phyloP scores from a whole-genome alignment of 1,284 basidiomycete species.

The Cryptococcus sp. region DNA sequence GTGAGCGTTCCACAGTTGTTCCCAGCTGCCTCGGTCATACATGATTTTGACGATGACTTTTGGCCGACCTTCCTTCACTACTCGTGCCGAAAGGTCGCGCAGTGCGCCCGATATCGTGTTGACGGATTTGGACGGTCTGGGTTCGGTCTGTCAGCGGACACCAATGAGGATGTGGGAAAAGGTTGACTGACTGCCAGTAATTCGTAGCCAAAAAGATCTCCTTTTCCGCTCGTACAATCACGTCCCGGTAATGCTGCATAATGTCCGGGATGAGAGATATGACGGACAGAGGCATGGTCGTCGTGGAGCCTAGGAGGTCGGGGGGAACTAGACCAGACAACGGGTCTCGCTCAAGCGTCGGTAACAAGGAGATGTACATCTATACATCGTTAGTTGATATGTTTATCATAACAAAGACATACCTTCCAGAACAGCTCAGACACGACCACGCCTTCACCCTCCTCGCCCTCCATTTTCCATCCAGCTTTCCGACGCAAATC shows the following conservation, averaged over 20 bases:
- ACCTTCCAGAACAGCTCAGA: constrained; percentile 52
- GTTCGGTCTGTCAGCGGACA: background rate
- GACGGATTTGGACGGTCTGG: constrained; percentile 58
- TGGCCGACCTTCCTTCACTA: constrained; percentile 56
- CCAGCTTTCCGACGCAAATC: constrained; percentile 44
- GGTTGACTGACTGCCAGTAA: constrained; percentile 56
- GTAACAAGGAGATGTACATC: constrained; percentile 61
- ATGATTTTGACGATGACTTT: constrained; percentile 64
- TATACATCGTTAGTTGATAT: constrained; percentile 24
- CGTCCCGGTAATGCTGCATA: constrained; percentile 60
- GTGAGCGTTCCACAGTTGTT: constrained; percentile 61
- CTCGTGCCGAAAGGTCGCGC: constrained; percentile 59
- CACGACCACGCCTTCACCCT: constrained; percentile 43
- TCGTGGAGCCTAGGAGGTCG: constrained; percentile 59
- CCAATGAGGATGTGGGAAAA: background rate
- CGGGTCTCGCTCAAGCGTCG: constrained; percentile 59
- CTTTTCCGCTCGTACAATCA: constrained; percentile 60
- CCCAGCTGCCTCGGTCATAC: constrained; percentile 67
- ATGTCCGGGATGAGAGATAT: constrained; percentile 62
- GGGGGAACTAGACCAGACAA: constrained; percentile 60
- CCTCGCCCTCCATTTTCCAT: constrained; percentile 46
- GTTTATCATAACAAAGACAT: constrained; percentile 6
- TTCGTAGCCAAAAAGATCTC: constrained; percentile 66
- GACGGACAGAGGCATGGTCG: constrained; percentile 58
- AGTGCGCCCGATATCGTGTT: constrained; percentile 61